These are phyloP conservation scores for Apostasia shenzhenica DNA, from an alignment of 106 monocot genomes.

Conservation along the genomic window DNA sequence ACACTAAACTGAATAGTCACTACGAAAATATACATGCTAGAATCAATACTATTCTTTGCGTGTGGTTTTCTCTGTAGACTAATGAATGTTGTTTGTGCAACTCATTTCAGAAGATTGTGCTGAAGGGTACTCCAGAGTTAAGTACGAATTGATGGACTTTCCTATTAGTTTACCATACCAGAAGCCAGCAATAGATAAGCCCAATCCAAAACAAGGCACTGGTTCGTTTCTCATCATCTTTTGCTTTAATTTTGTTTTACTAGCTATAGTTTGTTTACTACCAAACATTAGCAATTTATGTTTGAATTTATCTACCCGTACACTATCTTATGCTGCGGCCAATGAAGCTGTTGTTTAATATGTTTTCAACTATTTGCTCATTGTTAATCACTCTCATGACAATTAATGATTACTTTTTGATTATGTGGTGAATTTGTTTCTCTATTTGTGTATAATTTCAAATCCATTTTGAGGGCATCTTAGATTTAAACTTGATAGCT, in stretches of 20 bases:
- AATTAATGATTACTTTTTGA: neutral
- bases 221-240: slow-evolving; percentile 37
- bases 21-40: too few relatives aligned
- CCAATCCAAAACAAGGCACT: slow-evolving; percentile 95
- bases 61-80: too few relatives aligned
- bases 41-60: neutral
- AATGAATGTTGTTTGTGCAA: too few relatives aligned
- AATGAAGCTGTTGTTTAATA: neutral
- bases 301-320: too few relatives aligned
- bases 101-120: slow-evolving; percentile 43
- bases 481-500: too few relatives aligned
- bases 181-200: slow-evolving; percentile 79
- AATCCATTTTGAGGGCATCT: too few relatives aligned
- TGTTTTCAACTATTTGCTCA: neutral
- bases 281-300: neutral
- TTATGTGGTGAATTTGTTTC: neutral
- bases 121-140: slow-evolving; percentile 62
- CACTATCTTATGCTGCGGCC: neutral
- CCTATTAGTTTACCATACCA: slow-evolving; percentile 71
- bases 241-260: neutral
- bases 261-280: neutral
- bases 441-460: too few relatives aligned
- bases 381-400: neutral
- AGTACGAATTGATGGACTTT: slow-evolving; percentile 81
- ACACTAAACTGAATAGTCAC: too few relatives aligned